phyloP scores from a whole-genome alignment of 208 protist species.

The Strigomonas oncopelti region DNA sequence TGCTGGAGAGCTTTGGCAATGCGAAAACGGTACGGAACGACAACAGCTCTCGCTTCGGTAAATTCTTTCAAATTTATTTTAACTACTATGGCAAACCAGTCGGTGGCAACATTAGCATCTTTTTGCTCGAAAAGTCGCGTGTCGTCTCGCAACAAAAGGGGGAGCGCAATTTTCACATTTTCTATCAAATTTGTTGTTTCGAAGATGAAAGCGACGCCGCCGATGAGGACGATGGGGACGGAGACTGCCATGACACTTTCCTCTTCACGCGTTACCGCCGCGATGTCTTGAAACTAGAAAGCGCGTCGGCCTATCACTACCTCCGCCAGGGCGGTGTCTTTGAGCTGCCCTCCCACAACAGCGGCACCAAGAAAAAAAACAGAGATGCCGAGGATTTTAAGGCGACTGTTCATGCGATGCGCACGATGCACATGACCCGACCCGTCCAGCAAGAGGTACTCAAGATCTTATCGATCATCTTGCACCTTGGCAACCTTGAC shows the following conservation, averaged over 20 bases:
- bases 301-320: constrained; percentile 66
- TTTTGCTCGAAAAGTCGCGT: constrained; percentile 89
- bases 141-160: constrained; percentile 76
- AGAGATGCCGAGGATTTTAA: constrained; percentile 42
- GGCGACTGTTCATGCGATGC: constrained; percentile 87
- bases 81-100: constrained; percentile 65
- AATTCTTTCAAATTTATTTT: constrained; percentile 92
- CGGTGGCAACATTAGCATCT: constrained; percentile 85
- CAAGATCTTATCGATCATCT: constrained; percentile 86
- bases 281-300: background rate
- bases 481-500: constrained; percentile 93
- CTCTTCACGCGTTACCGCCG: constrained; percentile 1
- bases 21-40: constrained; percentile 91
- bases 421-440: constrained; percentile 77
- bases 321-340: constrained; percentile 45
- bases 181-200: constrained; percentile 90
- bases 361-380: constrained; percentile 8
- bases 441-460: constrained; percentile 78
- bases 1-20: constrained; percentile 92
- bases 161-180: constrained; percentile 96
- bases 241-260: background rate
- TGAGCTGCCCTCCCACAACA: constrained; percentile 30
- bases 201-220: constrained; percentile 7
- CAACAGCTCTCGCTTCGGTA: constrained; percentile 92
- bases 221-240: background rate